phyloP scores from a whole-genome alignment of 306 rosid genomes.

The Lathyrus oleraceus region DNA sequence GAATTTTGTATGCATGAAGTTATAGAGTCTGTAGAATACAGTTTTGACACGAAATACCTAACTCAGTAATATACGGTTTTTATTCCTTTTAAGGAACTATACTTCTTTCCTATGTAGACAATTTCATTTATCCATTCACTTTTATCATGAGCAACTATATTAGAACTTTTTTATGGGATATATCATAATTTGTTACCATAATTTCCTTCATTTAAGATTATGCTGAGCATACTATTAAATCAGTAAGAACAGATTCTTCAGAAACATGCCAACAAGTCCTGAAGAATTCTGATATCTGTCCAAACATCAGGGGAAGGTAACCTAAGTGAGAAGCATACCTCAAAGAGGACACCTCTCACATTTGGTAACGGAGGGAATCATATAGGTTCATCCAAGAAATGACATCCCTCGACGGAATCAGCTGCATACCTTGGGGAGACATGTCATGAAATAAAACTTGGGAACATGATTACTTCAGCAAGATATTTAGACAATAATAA shows the following conservation, averaged over 20 bases:
- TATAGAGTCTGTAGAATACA: conserved; percentile 16
- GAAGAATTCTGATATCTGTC: conserved; percentile 47
- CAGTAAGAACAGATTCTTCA: conserved; percentile 35
- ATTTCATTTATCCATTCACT: conserved; percentile 1
- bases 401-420: conserved; percentile 64
- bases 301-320: conserved; percentile 50
- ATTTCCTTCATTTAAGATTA: conserved; percentile 16
- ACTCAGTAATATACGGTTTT: conserved; percentile 11
- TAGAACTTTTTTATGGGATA: background rate
- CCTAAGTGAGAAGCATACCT: conserved; percentile 93
- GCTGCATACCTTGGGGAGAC: conserved; percentile 73
- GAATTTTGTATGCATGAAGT: conserved; percentile 21
- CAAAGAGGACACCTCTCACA: conserved; percentile 88
- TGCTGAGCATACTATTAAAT: conserved; percentile 25
- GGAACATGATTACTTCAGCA: conserved; percentile 48
- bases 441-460: conserved; percentile 53
- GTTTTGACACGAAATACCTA: conserved; percentile 14
- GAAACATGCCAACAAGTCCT: conserved; percentile 40
- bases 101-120: background rate
- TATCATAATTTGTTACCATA: background rate
- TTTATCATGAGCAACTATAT: conserved; percentile 8
- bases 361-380: conserved; percentile 57
- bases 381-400: conserved; percentile 64
- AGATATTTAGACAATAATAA: conserved; percentile 47
- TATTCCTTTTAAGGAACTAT: conserved; percentile 17